Evolutionary conservation across 176 grass and related monocot species (phyloP).

Genomic region (Triticum turgidum): DNA sequence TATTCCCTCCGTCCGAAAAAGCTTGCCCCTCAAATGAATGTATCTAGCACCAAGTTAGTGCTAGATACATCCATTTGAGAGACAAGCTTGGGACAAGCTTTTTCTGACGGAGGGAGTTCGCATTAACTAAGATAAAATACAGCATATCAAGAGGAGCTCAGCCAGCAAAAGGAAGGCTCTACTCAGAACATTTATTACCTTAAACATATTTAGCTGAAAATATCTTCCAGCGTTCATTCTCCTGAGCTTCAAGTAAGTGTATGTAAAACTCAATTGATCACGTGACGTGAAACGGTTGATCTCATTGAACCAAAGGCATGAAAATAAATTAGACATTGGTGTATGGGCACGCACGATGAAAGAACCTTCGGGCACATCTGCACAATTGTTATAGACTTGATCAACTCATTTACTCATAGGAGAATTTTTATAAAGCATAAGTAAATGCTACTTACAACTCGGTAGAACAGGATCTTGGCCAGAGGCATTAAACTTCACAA

Average conservation of each 20-base stretch:
- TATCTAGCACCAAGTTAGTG: no score
- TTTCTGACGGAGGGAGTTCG: no score
- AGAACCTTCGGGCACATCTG: slow-evolving; percentile 98
- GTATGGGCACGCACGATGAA: slow-evolving; percentile 89
- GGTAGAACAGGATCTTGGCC: slow-evolving; percentile 57
- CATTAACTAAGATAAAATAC: background rate
- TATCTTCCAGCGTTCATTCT: slow-evolving; percentile 61
- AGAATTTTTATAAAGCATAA: slow-evolving; percentile 8
- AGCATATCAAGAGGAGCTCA: background rate
- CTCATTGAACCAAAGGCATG: slow-evolving; percentile 97
- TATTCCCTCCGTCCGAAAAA: no score
- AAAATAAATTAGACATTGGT: slow-evolving; percentile 95
- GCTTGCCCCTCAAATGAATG: no score
- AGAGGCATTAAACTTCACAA: slow-evolving; percentile 72
- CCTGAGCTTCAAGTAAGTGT: slow-evolving; percentile 88
- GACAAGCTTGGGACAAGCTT: no score
- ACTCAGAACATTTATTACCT: slow-evolving; percentile 49
- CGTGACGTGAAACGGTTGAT: slow-evolving; percentile 75
- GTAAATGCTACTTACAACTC: slow-evolving; percentile 62
- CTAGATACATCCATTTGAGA: no score
- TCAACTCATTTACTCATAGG: slow-evolving; percentile 14
- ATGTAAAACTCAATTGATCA: slow-evolving; percentile 89
- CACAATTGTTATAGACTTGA: slow-evolving; percentile 25
- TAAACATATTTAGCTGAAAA: slow-evolving; percentile 87
- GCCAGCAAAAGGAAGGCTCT: background rate